A percentile compares a stretch with the other conserved stretches of the same genome.
Conservation (phyloP, 2,329 filamentous ascomycete genomes). For the Juglanconis oblonga region DNA sequence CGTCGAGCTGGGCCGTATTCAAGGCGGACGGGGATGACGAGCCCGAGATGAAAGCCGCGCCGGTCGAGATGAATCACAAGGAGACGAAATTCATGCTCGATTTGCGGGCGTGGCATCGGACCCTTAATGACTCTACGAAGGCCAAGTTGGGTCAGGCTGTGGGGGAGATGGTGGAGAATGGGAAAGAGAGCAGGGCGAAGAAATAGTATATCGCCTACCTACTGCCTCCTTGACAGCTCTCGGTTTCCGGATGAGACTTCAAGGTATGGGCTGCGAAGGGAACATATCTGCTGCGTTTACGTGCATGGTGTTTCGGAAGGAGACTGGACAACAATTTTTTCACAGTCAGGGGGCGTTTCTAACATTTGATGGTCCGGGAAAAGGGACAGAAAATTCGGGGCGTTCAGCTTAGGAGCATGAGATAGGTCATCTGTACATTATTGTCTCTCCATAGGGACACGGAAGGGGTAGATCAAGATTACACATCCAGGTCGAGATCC, state of each 20-base stretch:
- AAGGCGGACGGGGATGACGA: constrained; percentile 38
- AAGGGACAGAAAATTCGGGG: no score
- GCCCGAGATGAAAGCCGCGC: constrained; percentile 57
- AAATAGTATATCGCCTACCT: neutral
- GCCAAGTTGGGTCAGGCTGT: constrained; percentile 46
- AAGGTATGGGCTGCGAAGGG: no score
- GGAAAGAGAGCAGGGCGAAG: constrained; percentile 10
- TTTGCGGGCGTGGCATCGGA: constrained; percentile 47
- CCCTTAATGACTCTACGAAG: constrained; percentile 44
- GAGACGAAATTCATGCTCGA: constrained; percentile 49
- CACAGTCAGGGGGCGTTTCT: no score
- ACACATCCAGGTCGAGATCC: no score
- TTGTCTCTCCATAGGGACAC: no score
- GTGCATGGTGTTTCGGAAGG: no score
- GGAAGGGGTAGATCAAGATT: no score
- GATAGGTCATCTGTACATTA: no score
- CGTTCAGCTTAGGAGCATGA: no score
- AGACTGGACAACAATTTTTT: no score
- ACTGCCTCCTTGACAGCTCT: neutral
- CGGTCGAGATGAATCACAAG: constrained; percentile 51
- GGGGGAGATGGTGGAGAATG: constrained; percentile 8
- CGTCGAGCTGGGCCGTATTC: constrained; percentile 62
- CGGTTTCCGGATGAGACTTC: neutral
- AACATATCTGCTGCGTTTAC: no score
- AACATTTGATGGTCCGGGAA: no score